Base-by-base conservation (phyloP, 2,329 filamentous ascomycete genomes). In the Chrysoporthe cubensis region DNA sequence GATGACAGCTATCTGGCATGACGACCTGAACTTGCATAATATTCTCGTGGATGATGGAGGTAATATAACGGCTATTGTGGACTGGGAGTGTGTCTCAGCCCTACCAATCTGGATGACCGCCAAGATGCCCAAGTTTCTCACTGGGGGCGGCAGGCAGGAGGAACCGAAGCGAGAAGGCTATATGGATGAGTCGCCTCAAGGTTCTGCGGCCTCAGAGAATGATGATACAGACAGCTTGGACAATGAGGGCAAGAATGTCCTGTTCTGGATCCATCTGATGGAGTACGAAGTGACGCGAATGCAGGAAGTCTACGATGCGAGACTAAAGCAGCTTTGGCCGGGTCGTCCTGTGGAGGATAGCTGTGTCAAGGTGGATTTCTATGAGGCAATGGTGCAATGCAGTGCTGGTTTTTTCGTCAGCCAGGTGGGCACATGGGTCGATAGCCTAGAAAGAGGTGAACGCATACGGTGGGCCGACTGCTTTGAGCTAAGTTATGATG, bases 11-110 rank as follows among this genome's bases (percentile, higher is more conserved):
- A 69, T 83, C 1, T 78, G 72, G 54, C 79, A 81, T 57, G 68
- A 80, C 32, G 80, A 82, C 58, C 71, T 83, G 1, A 75, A 73
- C 0, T 68, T 76, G 7, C 69, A 74, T 2, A 83, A 84, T 66
- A 79, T 84, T 9, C 70, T 83, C 37, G 76, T 83, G 1, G 74
- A 82, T 63, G 73, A 78, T 0, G 40, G 75, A 5, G 78, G 78
- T 0, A 66, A 67, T 0, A 70, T 83, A 5, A 79, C 78, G 1
- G 81, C 71, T 4, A 61, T 83, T 0, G 57, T 82, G 3, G 80
- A 83, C 69, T 84, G 80, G 80, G 80, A 83, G 66, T 82, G 77
- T 54, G 77, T 81, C 13, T 81, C 78, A 0, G 71, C 78, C 1
- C 40, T 81, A 65, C 81, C 80, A 7, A 70, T 77, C 16, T 84